Evolutionary conservation across 345 rosid species (phyloP), one percentile per base, ranked within the genome.

Genomic region (Hypericum perforatum): DNA sequence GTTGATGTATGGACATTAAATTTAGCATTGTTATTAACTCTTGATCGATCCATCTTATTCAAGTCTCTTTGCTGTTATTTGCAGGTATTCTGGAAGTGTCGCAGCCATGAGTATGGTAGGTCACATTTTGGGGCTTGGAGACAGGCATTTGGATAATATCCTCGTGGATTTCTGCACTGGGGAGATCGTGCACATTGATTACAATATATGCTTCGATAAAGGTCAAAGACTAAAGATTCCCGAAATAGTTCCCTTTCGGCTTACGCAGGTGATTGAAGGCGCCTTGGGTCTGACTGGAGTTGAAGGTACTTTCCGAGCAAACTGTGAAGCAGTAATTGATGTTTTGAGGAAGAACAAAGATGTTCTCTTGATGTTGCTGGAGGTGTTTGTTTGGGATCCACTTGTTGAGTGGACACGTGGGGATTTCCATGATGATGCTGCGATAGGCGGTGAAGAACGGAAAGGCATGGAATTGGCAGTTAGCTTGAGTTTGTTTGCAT

Each of bases 21-120:
- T 22, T 22, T 22, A 22, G 32, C 32, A 4, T 12, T 12, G 32
- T 15, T 49, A 49, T 38, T 10, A 36, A 22, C 41, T 10, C 16
- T 11, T 14, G 40, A 29, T 32, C 37, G 57, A 6, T 14, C 8
- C n/a, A 32, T 57, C 11, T 16, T 29, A 32, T 8, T 4, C 37
- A 4, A 2, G 14, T 37, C 9, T 3, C 62, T 41, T 29, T 51
- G 11, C 59, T 15, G 50, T 56, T 32, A 57, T 65, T 75, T 74
- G 66, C 74, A 89, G 97, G 81, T 89, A 81, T 67, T 74, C 92
- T 55, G 85, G 89, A 64, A 89, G 87, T 63, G 80, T 89, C 68
- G 97, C 97, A 49, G 89, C 92, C 64, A 89, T 85, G 97, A 89
- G 97, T 67, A 85, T 89, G 70, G 95, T 85, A 42, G 97, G 97